phyloP scores from a whole-genome alignment of 768 basidiomycete species.

The Cubamyces sp. region DNA sequence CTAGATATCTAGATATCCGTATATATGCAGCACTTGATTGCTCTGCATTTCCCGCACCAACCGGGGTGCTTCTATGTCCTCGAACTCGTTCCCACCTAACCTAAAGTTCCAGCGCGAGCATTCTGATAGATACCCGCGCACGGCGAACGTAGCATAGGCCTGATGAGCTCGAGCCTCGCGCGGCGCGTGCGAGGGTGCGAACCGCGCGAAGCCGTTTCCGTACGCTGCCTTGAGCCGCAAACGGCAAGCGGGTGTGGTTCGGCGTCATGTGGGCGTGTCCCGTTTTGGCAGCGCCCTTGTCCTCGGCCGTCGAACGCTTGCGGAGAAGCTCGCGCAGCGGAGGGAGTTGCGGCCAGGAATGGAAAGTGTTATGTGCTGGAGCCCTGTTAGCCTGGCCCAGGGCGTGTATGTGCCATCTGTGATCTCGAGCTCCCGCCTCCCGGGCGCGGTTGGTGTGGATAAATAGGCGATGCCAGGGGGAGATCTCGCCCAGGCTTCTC shows the following conservation, averaged over 20 bases:
- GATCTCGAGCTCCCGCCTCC: not conserved
- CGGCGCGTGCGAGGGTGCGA: slow-evolving; percentile 2
- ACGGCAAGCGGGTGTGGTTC: slow-evolving; percentile 11
- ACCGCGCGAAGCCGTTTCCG: slow-evolving; percentile 14
- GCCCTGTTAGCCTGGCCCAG: not conserved
- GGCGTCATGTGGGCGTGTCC: slow-evolving; percentile 18
- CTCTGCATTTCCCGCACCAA: not conserved
- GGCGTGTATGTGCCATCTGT: not conserved
- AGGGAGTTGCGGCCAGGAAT: slow-evolving; percentile 9
- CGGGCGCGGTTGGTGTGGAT: not conserved
- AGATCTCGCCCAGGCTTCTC: slow-evolving; percentile 16
- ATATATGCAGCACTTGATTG: too few species aligned
- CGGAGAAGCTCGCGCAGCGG: not conserved
- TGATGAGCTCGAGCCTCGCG: not conserved
- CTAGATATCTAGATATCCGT: too few species aligned
- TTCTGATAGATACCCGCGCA: slow-evolving; percentile 8
- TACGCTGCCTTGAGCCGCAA: slow-evolving; percentile 20
- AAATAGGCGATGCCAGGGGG: slow-evolving; percentile 16
- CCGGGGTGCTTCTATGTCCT: too few species aligned
- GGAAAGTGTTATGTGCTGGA: slow-evolving; percentile 19
- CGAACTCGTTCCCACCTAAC: too few species aligned
- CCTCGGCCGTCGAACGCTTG: not conserved
- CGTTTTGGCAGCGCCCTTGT: slow-evolving; percentile 20
- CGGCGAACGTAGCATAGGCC: too few species aligned
- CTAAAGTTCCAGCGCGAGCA: not conserved